Percentiles rank a stretch among this genome's conserved stretches.
phyloP scores from a whole-genome alignment of 805 yeast genomes.

The Danielia oregonensis region DNA sequence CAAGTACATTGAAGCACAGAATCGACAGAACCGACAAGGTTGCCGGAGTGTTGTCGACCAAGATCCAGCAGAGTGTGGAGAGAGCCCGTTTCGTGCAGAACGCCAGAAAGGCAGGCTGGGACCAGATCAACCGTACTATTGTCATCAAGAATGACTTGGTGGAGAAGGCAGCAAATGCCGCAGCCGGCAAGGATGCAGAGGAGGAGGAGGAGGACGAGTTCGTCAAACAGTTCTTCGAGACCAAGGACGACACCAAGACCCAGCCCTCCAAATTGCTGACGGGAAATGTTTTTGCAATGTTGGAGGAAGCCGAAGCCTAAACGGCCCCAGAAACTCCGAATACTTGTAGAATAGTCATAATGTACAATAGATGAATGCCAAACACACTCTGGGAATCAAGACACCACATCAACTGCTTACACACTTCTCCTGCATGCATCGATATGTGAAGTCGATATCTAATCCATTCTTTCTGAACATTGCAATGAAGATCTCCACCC shows the following conservation, averaged over 20 bases:
- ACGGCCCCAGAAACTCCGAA: no score
- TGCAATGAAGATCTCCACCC: no score
- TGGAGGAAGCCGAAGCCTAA: slow-evolving; percentile 37
- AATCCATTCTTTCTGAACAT: no score
- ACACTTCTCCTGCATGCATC: no score
- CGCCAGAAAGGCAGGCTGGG: slow-evolving; percentile 73
- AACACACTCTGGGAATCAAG: no score
- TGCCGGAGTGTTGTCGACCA: slow-evolving; percentile 54
- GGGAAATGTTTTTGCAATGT: slow-evolving; percentile 31
- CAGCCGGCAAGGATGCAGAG: slow-evolving; percentile 23
- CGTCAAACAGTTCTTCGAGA: slow-evolving; percentile 28
- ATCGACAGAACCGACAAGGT: slow-evolving; percentile 48
- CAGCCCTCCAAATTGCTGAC: slow-evolving; percentile 2
- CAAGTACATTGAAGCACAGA: slow-evolving; percentile 30
- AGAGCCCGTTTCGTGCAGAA: slow-evolving; percentile 60
- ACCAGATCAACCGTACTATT: slow-evolving; percentile 53
- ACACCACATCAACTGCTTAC: no score
- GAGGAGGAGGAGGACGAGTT: slow-evolving; percentile 35
- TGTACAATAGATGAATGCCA: no score
- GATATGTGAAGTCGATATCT: no score
- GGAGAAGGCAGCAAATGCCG: slow-evolving; percentile 1
- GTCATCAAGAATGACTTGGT: slow-evolving; percentile 20
- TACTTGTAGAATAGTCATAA: no score
- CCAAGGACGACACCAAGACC: slow-evolving; percentile 10
- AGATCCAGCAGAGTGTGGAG: slow-evolving; percentile 60